Evolutionary conservation across 768 basidiomycete species (phyloP), one percentile per base, ranked within the genome.

Genomic region (Sporobolomyces roseus): DNA sequence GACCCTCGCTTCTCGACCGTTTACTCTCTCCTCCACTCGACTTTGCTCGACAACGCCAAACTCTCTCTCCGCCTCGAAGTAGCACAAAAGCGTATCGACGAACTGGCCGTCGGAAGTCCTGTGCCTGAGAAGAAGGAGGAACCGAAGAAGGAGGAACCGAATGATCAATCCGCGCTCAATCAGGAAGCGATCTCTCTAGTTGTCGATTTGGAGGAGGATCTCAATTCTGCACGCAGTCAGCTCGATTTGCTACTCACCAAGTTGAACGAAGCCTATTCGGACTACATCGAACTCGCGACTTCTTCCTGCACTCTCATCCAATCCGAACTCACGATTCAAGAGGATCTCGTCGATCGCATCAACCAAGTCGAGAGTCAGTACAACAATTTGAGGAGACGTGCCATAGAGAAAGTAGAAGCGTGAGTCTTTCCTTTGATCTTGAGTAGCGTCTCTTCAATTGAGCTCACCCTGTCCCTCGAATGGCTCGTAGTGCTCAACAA

Each of bases 131-230:
- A 17, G 38, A 17, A 9, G 17, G 38, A 41, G n/a, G n/a, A 41
- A 41, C 10, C 38, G 38, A 46, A 13, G 45, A 46, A 46, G 21
- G 12, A 13, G 45, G 21, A 46, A 13, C 7, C 45, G 13, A 46
- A 21, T 46, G 45, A 46, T n/a, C n/a, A n/a, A n/a, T n/a, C n/a
- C n/a, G n/a, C n/a, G 45, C 45, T 14, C 45, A 46, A 21, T 13
- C 23, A 6, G 9, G 52, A 54, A 33, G 52, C 52, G 4, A 5
- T 54, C 52, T 4, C 6, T 3, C 33, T 32, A 14, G 35, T 54
- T 12, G 33, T 54, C 52, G 17, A 35, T 19, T 27, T 54, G 13
- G 52, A 54, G 33, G 52, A 54, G 32, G 52, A 54, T 27, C 52
- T 54, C 29, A 19, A n/a, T n/a, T n/a, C n/a, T n/a, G n/a, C n/a